These are phyloP conservation scores for Beauveria asiatica DNA, from an alignment of 2,329 filamentous ascomycete species.

Conservation along the genomic window DNA sequence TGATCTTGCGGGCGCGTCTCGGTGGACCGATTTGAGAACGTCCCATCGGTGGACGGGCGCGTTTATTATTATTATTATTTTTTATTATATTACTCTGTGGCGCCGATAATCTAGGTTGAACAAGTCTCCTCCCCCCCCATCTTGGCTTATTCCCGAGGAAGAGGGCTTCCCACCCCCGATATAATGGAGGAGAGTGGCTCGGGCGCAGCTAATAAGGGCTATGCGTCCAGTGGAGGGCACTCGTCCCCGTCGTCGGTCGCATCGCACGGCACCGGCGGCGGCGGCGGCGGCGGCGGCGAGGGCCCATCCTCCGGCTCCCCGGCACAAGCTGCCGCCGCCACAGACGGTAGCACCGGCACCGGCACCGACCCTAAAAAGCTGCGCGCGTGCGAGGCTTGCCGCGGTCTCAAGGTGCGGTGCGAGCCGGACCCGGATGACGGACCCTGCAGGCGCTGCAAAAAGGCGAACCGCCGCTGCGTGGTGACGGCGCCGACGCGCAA, in stretches of 20 bases:
- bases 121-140: not conserved
- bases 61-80: not conserved
- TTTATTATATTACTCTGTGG: not conserved
- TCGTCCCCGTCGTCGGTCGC: not conserved
- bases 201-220: not conserved
- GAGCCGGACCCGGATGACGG: constrained; percentile 60
- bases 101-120: not conserved
- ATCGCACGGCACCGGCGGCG: not conserved
- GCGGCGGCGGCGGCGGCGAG: no score
- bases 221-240: not conserved
- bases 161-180: not conserved
- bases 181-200: not conserved
- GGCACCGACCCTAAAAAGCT: constrained; percentile 52
- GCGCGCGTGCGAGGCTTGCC: constrained; percentile 67
- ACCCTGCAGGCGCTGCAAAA: constrained; percentile 67
- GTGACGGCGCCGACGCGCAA: constrained; percentile 69
- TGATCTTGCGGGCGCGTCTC: no score
- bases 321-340: not conserved
- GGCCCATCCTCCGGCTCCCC: not conserved
- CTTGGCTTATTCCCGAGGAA: not conserved
- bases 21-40: not conserved
- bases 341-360: constrained; percentile 2
- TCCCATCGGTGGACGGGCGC: not conserved
- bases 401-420: constrained; percentile 74
- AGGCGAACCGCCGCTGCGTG: constrained; percentile 68